These are phyloP conservation scores for Fusarium lyarnte DNA, from an alignment of 2,329 filamentous ascomycete species.

Conservation along the genomic window DNA sequence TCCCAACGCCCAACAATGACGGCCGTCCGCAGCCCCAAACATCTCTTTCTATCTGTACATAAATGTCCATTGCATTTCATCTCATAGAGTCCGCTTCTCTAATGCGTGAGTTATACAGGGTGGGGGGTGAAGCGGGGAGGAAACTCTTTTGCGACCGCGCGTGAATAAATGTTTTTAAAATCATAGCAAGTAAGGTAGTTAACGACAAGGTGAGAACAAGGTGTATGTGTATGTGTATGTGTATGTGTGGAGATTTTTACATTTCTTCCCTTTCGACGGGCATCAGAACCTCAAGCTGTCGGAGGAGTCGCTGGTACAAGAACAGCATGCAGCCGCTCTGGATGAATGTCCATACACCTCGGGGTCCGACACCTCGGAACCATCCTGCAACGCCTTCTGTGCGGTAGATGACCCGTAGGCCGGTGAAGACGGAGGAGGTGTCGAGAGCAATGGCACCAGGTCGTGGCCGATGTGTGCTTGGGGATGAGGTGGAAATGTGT, in stretches of 20 bases:
- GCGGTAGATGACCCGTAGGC: constrained; percentile 86
- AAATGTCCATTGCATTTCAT: constrained; percentile 39
- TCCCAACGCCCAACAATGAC: constrained; percentile 47
- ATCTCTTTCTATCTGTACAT: constrained; percentile 42
- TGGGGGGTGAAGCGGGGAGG: constrained; percentile 6
- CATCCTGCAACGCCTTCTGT: constrained; percentile 89
- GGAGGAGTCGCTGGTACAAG: constrained; percentile 87
- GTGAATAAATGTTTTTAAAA: constrained; percentile 18
- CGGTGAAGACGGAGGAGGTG: constrained; percentile 88
- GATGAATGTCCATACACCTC: constrained; percentile 95
- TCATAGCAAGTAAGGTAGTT: constrained; percentile 24
- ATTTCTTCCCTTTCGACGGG: constrained; percentile 45
- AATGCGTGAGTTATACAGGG: constrained; percentile 21
- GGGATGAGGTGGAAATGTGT: constrained; percentile 88
- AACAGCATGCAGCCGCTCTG: constrained; percentile 98
- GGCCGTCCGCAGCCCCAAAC: constrained; percentile 29
- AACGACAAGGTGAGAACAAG: constrained; percentile 32
- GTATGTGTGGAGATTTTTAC: constrained; percentile 37
- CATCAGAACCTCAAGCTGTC: constrained; percentile 71
- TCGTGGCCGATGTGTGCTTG: constrained; percentile 81
- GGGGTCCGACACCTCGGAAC: constrained; percentile 93
- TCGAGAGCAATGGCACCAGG: constrained; percentile 84
- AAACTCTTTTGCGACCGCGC: constrained; percentile 13
- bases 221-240: constrained; percentile 7
- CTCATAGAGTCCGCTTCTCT: constrained; percentile 28